Evolutionary conservation across 2,329 filamentous ascomycete species (phyloP).

Genomic region (Periglandula ipomoeae): DNA sequence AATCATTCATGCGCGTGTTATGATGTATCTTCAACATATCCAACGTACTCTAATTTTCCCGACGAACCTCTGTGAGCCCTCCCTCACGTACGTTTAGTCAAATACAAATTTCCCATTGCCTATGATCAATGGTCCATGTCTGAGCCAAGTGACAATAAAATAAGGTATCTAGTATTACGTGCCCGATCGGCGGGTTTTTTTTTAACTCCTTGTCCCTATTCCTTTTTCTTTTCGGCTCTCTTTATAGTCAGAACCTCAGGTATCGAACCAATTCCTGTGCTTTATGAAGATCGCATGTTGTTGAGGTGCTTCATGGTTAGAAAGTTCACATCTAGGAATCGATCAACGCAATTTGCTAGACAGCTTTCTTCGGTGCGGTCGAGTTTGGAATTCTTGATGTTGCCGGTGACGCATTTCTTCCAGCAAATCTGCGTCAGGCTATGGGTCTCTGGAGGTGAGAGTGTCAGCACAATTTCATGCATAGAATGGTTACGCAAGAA

Average conservation of each 20-base stretch:
- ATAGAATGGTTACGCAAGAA: too few species aligned
- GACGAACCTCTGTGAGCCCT: too few species aligned
- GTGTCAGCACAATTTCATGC: conserved; percentile 1
- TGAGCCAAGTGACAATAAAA: too few species aligned
- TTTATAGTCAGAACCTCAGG: too few species aligned
- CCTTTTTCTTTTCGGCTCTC: neutral
- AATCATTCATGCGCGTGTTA: too few species aligned
- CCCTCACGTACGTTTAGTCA: too few species aligned
- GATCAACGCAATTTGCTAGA: conserved; percentile 84
- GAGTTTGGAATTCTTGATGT: conserved; percentile 62
- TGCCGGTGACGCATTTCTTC: conserved; percentile 79
- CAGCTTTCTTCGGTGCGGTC: conserved; percentile 74
- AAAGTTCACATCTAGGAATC: conserved; percentile 84
- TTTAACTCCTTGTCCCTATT: neutral
- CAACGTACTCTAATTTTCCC: too few species aligned
- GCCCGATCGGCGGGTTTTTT: too few species aligned
- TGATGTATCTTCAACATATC: too few species aligned
- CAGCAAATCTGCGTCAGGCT: conserved; percentile 70
- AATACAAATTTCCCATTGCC: too few species aligned
- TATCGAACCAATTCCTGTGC: neutral
- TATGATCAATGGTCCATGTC: too few species aligned
- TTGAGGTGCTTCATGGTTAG: conserved; percentile 81
- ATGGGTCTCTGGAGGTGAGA: conserved; percentile 37
- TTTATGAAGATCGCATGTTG: conserved; percentile 33
- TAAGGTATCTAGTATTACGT: too few species aligned